Evolutionary conservation across 768 basidiomycete species (phyloP).

Genomic region (Dendrothele bispora): DNA sequence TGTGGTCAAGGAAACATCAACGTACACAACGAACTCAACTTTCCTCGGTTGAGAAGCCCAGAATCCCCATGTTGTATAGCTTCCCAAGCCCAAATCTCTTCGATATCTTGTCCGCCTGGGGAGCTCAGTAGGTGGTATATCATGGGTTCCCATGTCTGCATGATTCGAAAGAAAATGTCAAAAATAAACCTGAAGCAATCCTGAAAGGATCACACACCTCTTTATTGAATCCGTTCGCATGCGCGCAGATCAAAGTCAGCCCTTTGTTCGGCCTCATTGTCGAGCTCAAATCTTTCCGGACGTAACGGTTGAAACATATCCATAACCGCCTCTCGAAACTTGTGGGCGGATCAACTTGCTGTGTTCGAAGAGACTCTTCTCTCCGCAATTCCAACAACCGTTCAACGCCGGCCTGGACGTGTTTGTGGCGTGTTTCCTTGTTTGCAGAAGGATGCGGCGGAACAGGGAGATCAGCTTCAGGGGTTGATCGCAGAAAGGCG

Average conservation of each 20-base stretch:
- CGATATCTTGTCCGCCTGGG: slow-evolving; percentile 39
- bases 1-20: slow-evolving; percentile 10
- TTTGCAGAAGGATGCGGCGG: slow-evolving; percentile 27
- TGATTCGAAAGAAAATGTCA: background rate
- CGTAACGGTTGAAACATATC: slow-evolving; percentile 74
- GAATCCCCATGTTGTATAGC: slow-evolving; percentile 85
- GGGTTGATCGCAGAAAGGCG: slow-evolving; percentile 47
- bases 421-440: slow-evolving; percentile 34
- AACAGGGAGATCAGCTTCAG: slow-evolving; percentile 35
- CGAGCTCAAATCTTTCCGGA: slow-evolving; percentile 31
- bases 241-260: slow-evolving; percentile 72
- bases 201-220: slow-evolving; percentile 50
- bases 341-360: slow-evolving; percentile 6
- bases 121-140: slow-evolving; percentile 51
- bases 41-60: slow-evolving; percentile 61
- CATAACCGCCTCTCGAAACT: slow-evolving; percentile 43
- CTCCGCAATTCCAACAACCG: slow-evolving; percentile 29
- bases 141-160: slow-evolving; percentile 81
- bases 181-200: background rate
- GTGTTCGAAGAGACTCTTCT: no score
- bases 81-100: slow-evolving; percentile 83
- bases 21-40: slow-evolving; percentile 61
- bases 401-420: slow-evolving; percentile 20
- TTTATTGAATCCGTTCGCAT: slow-evolving; percentile 88
- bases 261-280: slow-evolving; percentile 29